phyloP scores from a whole-genome alignment of 352 stramenopile genomes.

The Albugo laibachii region DNA sequence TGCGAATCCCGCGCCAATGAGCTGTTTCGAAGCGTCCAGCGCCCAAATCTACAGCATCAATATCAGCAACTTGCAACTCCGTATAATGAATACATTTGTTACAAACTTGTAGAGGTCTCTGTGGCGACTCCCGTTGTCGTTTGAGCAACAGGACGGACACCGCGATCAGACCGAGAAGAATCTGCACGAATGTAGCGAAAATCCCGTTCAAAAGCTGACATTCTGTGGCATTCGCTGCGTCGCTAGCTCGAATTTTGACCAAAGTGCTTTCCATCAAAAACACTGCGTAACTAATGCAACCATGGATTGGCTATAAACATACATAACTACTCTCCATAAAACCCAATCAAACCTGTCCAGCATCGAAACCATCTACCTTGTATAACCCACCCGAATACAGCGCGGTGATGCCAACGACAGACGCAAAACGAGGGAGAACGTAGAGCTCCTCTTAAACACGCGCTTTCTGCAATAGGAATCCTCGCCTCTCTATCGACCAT shows the following conservation, averaged over 20 bases:
- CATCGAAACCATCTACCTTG: too few relatives aligned
- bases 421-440: too few relatives aligned
- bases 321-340: too few relatives aligned
- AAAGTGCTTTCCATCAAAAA: too few relatives aligned
- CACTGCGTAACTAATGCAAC: too few relatives aligned
- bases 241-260: background rate
- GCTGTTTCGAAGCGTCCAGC: slow-evolving; percentile 75
- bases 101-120: slow-evolving; percentile 33
- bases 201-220: slow-evolving; percentile 66
- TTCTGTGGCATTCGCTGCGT: slow-evolving; percentile 11
- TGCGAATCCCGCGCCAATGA: slow-evolving; percentile 65
- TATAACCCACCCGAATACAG: too few relatives aligned
- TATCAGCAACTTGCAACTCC: background rate
- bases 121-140: slow-evolving; percentile 42
- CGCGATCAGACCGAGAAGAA: slow-evolving; percentile 60
- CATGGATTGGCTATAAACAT: too few relatives aligned
- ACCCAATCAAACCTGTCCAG: too few relatives aligned
- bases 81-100: background rate
- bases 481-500: too few relatives aligned
- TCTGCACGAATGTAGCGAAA: slow-evolving; percentile 57
- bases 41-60: slow-evolving; percentile 34
- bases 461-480: too few relatives aligned
- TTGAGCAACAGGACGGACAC: slow-evolving; percentile 70
- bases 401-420: too few relatives aligned
- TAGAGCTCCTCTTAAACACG: too few relatives aligned